These are phyloP conservation scores for Pseudisothecium myosuroides DNA, from an alignment of 225 moss, liverwort and hornwort species.

Conservation along the genomic window DNA sequence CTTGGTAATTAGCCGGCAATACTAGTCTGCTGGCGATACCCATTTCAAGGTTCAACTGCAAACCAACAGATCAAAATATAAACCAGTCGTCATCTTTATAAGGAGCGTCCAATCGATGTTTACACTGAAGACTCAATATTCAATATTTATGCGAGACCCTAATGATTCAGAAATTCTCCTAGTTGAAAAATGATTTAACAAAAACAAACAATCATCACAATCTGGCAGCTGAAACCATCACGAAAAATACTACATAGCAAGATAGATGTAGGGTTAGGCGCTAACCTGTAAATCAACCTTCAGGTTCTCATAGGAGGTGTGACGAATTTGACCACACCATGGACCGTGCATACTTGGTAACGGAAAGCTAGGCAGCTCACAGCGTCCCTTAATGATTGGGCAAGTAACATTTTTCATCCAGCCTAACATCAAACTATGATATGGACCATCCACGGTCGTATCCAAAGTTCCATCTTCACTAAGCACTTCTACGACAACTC, in stretches of 20 bases:
- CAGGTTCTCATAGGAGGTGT: slow-evolving; percentile 18
- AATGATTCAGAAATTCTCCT: not conserved
- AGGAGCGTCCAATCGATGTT: not conserved
- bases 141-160: not conserved
- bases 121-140: not conserved
- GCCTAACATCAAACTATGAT: slow-evolving; percentile 19
- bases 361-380: slow-evolving; percentile 28
- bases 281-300: slow-evolving; percentile 30
- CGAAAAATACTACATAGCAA: not conserved
- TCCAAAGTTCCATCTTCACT: slow-evolving; percentile 19
- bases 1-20: slow-evolving; percentile 1
- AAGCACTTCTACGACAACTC: slow-evolving; percentile 21
- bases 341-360: slow-evolving; percentile 27
- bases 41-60: slow-evolving; percentile 43
- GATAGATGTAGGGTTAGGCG: not conserved
- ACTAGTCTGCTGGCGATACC: slow-evolving; percentile 17
- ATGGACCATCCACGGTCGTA: slow-evolving; percentile 17
- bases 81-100: not conserved
- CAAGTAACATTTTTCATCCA: slow-evolving; percentile 52
- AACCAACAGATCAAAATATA: not conserved
- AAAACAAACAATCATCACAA: not conserved
- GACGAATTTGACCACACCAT: slow-evolving; percentile 39
- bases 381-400: slow-evolving; percentile 36
- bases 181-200: not conserved
- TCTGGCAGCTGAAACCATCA: not conserved